Evolutionary conservation across 2,329 filamentous ascomycete species (phyloP), one percentile per base, ranked within the genome.

Genomic region (Pseudopyricularia cyperi): DNA sequence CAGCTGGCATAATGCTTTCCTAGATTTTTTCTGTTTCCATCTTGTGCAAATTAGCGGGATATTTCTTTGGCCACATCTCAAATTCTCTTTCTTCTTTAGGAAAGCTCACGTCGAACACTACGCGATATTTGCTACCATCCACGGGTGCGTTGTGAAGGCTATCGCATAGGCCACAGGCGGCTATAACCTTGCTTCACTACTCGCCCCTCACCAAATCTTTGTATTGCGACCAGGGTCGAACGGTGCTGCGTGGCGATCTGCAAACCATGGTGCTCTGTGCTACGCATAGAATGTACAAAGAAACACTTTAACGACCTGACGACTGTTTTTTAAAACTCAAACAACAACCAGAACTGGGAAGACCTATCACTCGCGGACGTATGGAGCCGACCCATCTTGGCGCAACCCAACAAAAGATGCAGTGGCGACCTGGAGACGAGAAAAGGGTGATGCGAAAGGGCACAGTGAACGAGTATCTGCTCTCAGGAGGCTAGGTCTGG

Each of bases 221-320:
- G n/a, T n/a, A n/a, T n/a, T n/a, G n/a, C n/a, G n/a, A n/a, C 6
- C 14, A 14, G 32, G 12, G 8, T 37, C 33, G 34, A 42, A 28
- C 12, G 32, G 30, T 24, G 12, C 28, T 32, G 46, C 39, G 46
- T 14, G 46, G 46, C 26, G 32, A n/a, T 48, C 26, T 30, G 17
- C n/a, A 33, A 7, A 48, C 12, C 24, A 32, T 48, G n/a, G 22
- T 26, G n/a, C 46, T 19, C 7, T 30, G 46, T 48, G 46, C 17
- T 24, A 22, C 26, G 28, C 42, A 51, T 46, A 44, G 51, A 52
- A 52, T 52, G 46, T 49, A 52, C 34, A 52, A 55, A 53, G 49
- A 48, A 12, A 44, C 39, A 44, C 24, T 44, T 50, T 44, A 34
- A 57, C 55, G 55, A 57, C 54, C 50, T 58, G 48, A 56, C 49